A percentile compares a stretch with the other conserved stretches of the same genome.
Evolutionary conservation across 352 stramenopile genomes (phyloP).

Genomic region (Globisporangium canariense): DNA sequence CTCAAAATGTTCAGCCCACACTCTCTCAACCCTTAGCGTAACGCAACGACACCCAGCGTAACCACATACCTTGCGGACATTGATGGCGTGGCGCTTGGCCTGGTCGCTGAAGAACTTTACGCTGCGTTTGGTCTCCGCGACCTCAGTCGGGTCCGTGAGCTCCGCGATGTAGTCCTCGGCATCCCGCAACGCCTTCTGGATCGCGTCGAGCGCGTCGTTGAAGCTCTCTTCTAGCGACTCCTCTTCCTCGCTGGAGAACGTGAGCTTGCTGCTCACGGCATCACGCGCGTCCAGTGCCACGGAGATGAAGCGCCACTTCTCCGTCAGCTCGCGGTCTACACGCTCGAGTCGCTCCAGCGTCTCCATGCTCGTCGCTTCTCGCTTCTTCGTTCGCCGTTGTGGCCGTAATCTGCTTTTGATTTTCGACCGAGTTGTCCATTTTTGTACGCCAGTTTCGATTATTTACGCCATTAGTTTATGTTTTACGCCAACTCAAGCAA

Average conservation of each 20-base stretch:
- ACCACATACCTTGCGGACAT: slow-evolving; percentile 46
- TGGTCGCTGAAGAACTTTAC: slow-evolving; percentile 29
- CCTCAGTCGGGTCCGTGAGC: slow-evolving; percentile 29
- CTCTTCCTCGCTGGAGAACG: slow-evolving; percentile 59
- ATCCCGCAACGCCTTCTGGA: slow-evolving; percentile 30
- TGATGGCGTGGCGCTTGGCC: slow-evolving; percentile 33
- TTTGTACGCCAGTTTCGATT: not conserved
- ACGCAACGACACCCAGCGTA: not conserved
- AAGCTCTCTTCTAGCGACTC: slow-evolving; percentile 56
- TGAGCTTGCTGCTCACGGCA: slow-evolving; percentile 22
- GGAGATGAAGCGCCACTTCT: slow-evolving; percentile 40
- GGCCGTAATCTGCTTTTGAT: no score
- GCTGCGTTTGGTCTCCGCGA: slow-evolving; percentile 19
- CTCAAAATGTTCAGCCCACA: not conserved
- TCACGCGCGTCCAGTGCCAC: slow-evolving; percentile 32
- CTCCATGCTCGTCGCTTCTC: slow-evolving; percentile 28
- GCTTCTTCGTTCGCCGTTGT: not conserved
- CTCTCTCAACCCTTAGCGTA: not conserved
- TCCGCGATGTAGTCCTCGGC: slow-evolving; percentile 49
- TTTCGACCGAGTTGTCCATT: not conserved
- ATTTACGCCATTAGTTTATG: no score
- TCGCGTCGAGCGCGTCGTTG: slow-evolving; percentile 36
- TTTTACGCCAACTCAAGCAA: no score
- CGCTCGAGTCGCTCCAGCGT: slow-evolving; percentile 24
- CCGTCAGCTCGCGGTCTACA: slow-evolving; percentile 42